Base-by-base conservation (phyloP, 2,329 filamentous ascomycete species). In the Graphiopsis chlorocephala region DNA sequence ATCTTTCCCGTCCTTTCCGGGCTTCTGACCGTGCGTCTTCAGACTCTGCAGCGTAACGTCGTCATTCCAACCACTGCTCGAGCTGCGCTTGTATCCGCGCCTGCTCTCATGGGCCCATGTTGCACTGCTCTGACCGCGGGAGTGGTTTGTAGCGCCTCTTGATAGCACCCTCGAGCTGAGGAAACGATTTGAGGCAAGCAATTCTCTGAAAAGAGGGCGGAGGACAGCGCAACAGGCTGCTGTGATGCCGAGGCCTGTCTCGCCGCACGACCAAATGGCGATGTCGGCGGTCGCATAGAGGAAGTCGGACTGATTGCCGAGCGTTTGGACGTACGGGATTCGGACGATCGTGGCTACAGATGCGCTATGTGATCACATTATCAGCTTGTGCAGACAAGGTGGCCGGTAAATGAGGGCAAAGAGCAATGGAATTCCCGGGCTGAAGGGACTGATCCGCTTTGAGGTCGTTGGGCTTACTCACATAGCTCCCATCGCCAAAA, bases 401-500 rank as follows among this genome's bases (percentile, higher is more conserved):
- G n/a, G 10, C 4, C n/a, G 3, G 17, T 1, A 42, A 4, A 7
- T 15, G n/a, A 35, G 1, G 35, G 35, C 15, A 10, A 10, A 42
- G 35, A 42, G n/a, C 38, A 45, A 20, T 20, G 4, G 3, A 1
- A 14, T 38, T 17, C 15, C n/a, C n/a, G 12, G n/a, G 23, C 23
- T n/a, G n/a, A 45, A 3, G 38, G n/a, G 4, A 23, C 4, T 8
- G n/a, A 20, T n/a, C 3, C n/a, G 12, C 4, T 23, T 1, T 20
- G 8, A 20, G 8, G 38, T 45, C 38, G 3, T 42, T 1, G 17
- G 28, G 28, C 8, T n/a, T 15, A 65, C 68, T 63, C 64, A 70
- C 58, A 75, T 66, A 11, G 73, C 67, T 1, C 74, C 73, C 26
- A 77, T 71, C 10, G 69, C 69, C 33, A 77, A 72, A 10, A 77